Evolutionary conservation across 257 asterid species (phyloP).

Genomic region (Solanum sejunctum): DNA sequence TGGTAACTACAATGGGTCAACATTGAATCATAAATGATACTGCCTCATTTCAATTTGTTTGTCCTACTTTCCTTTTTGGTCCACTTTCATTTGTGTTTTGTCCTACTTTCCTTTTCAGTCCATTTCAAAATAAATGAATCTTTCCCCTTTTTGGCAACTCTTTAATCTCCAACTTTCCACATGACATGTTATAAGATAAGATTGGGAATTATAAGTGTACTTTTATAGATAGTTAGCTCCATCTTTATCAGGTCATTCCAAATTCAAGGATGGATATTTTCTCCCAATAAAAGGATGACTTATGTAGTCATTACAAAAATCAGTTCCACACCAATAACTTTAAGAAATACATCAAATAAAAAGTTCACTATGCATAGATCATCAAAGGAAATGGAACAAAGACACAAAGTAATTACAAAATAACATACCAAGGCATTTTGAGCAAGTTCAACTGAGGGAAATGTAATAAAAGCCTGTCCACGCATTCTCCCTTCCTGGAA

Average conservation of each 20-base stretch:
- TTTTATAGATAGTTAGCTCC: not conserved
- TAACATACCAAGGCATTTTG: conserved; percentile 64
- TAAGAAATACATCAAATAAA: not conserved
- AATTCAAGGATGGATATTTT: not conserved
- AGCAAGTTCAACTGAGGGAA: conserved; percentile 83
- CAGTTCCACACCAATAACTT: not conserved
- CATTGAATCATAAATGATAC: no score
- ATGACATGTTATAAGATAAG: not conserved
- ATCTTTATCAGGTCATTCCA: not conserved
- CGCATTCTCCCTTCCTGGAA: conserved; percentile 97
- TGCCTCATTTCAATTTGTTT: no score
- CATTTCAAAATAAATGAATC: no score
- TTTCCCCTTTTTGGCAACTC: no score
- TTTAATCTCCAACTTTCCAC: no score
- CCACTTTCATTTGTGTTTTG: no score
- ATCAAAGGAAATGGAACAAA: not conserved
- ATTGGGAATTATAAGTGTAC: not conserved
- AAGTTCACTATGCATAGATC: not conserved
- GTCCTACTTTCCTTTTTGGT: no score
- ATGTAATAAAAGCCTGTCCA: conserved; percentile 93
- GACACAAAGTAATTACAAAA: not conserved
- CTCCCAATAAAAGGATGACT: not conserved
- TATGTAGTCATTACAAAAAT: not conserved
- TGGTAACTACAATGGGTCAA: no score
- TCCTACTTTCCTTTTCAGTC: no score